A percentile compares a stretch with the other conserved stretches of the same genome.
phyloP scores from a whole-genome alignment of 805 yeast species.

The Alloascoidea africana region DNA sequence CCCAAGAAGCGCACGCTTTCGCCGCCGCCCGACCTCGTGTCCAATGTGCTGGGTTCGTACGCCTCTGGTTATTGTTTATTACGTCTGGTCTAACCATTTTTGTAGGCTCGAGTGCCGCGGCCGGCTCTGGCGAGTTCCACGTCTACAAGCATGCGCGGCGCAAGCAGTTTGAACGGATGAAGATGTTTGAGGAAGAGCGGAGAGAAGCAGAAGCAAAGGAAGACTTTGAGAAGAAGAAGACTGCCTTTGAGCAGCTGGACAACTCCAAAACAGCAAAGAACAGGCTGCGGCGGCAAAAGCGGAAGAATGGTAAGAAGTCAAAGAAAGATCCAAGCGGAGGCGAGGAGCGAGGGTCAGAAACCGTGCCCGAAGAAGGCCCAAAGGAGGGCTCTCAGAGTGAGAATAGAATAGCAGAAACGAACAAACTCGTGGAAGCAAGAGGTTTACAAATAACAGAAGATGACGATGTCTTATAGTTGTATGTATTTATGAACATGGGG shows the following conservation, averaged over 20 bases:
- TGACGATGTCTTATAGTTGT: too few species aligned
- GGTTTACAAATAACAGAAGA: too few species aligned
- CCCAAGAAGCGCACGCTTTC: conserved; percentile 3
- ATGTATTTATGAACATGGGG: too few species aligned
- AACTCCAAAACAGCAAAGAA: conserved; percentile 15
- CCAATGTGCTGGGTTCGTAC: conserved; percentile 10
- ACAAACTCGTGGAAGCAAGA: too few species aligned
- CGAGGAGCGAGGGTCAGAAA: too few species aligned
- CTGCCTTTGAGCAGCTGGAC: conserved; percentile 9
- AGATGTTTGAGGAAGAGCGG: conserved; percentile 11
- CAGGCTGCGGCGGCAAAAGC: conserved; percentile 8
- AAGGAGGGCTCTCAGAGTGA: too few species aligned
- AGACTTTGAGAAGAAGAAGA: conserved; percentile 12
- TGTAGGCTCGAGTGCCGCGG: conserved; percentile 18
- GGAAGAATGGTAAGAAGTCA: conserved; percentile 4
- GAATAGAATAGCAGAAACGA: too few species aligned
- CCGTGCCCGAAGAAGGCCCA: too few species aligned
- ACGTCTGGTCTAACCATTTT: neutral
- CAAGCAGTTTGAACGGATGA: conserved; percentile 14
- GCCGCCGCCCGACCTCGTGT: conserved; percentile 15
- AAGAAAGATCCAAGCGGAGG: too few species aligned
- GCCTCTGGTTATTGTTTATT: neutral
- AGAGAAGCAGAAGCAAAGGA: conserved; percentile 8
- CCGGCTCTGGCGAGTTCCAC: conserved; percentile 23
- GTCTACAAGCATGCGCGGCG: conserved; percentile 18